phyloP scores from a whole-genome alignment of 345 rosid genomes.

The Sonneratia caseolaris region DNA sequence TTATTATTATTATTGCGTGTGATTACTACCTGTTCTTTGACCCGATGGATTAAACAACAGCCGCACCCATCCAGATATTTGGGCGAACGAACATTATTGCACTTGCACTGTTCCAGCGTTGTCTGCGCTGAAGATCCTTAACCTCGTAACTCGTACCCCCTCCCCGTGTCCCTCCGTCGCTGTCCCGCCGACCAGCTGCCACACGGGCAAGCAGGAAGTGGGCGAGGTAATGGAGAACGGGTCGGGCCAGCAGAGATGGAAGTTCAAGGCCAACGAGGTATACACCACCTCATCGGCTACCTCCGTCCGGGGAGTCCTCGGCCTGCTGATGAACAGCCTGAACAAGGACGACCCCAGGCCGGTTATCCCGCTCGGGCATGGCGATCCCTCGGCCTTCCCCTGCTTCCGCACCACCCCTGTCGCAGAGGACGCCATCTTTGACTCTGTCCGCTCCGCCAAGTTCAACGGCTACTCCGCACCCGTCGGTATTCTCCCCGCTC shows the following conservation, averaged over 20 bases:
- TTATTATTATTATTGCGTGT: too few species aligned
- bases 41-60: too few species aligned
- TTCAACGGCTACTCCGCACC: slow-evolving; percentile 25
- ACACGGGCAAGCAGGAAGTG: not conserved
- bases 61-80: too few species aligned
- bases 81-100: too few species aligned
- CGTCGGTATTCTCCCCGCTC: slow-evolving; percentile 46
- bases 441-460: slow-evolving; percentile 26
- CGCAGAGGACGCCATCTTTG: slow-evolving; percentile 29
- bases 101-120: too few species aligned
- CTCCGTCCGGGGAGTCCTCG: slow-evolving; percentile 21
- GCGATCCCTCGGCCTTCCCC: slow-evolving; percentile 38
- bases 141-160: too few species aligned
- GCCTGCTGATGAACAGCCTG: slow-evolving; percentile 16
- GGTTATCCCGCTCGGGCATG: slow-evolving; percentile 32
- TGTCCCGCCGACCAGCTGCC: not conserved
- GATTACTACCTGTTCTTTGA: too few species aligned
- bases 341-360: slow-evolving; percentile 17
- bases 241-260: slow-evolving; percentile 6
- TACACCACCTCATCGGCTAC: not conserved
- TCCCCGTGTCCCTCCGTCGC: not conserved
- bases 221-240: not conserved
- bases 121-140: too few species aligned
- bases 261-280: slow-evolving; percentile 14
- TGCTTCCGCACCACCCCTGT: slow-evolving; percentile 22